Conservation (phyloP, 1,139 yeast species). For the Suhomyces maxii region DNA sequence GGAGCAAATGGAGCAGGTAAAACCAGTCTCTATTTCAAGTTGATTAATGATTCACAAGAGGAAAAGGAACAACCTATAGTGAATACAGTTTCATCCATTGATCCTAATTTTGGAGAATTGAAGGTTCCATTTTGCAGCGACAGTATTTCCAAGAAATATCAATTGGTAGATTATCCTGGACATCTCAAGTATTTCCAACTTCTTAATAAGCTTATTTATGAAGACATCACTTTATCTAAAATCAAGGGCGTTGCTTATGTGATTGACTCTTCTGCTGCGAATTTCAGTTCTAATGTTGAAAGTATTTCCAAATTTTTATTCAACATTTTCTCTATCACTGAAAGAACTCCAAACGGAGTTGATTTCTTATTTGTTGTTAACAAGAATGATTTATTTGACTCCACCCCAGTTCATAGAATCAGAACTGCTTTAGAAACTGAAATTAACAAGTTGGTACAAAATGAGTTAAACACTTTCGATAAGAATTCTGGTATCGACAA, state of each 20-base stretch:
- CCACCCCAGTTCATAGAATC: slow-evolving; percentile 67
- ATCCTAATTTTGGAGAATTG: slow-evolving; percentile 33
- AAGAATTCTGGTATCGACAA: slow-evolving; percentile 37
- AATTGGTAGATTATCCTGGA: slow-evolving; percentile 82
- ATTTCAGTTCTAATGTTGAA: slow-evolving; percentile 38
- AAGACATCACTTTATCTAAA: slow-evolving; percentile 45
- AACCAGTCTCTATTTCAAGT: slow-evolving; percentile 57
- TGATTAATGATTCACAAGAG: slow-evolving; percentile 19
- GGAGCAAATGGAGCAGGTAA: slow-evolving; percentile 81
- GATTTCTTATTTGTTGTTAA: slow-evolving; percentile 78
- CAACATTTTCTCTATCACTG: slow-evolving; percentile 56
- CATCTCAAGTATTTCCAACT: slow-evolving; percentile 67
- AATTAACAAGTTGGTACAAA: slow-evolving; percentile 55
- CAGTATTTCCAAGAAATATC: slow-evolving; percentile 35
- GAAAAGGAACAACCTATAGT: slow-evolving; percentile 13
- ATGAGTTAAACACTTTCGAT: slow-evolving; percentile 21
- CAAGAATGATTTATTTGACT: slow-evolving; percentile 80
- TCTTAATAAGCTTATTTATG: slow-evolving; percentile 41
- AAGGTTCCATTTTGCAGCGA: slow-evolving; percentile 37
- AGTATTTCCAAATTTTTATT: slow-evolving; percentile 55
- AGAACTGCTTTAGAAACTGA: slow-evolving; percentile 60
- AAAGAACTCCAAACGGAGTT: slow-evolving; percentile 60
- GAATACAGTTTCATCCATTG: slow-evolving; percentile 47
- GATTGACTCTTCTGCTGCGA: slow-evolving; percentile 58
- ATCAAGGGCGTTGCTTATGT: slow-evolving; percentile 69